Conservation (phyloP, 225 moss, liverwort and hornwort genomes). For the Asterella californica region DNA sequence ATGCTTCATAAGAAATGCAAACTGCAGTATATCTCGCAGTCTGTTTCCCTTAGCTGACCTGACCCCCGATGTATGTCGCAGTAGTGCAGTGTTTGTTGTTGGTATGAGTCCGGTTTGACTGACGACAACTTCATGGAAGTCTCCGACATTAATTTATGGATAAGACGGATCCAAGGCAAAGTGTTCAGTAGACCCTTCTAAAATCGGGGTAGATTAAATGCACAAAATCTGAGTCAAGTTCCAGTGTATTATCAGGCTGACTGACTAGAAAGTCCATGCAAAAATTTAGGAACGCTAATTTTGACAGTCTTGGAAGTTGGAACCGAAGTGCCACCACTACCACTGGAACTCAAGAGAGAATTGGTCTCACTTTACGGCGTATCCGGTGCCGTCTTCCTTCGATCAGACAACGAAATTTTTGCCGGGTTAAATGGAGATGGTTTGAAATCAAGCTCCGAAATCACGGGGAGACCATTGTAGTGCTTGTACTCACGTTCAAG, state of each 20-base stretch:
- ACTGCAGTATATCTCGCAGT: background rate
- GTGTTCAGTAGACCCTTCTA: background rate
- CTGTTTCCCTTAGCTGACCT: background rate
- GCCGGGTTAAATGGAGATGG: background rate
- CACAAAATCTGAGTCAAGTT: background rate
- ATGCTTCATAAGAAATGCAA: too few relatives aligned
- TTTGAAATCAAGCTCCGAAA: background rate
- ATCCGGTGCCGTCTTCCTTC: background rate
- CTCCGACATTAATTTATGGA: background rate
- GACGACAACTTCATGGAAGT: background rate
- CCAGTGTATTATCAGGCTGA: too few relatives aligned
- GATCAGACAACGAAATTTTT: background rate
- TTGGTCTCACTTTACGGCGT: background rate
- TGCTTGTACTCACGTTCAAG: background rate
- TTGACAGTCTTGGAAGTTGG: background rate
- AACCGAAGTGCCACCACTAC: background rate
- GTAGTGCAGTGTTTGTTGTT: slow-evolving; percentile 1
- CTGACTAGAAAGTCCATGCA: background rate
- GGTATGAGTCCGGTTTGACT: background rate
- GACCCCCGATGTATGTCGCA: background rate
- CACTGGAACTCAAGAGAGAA: background rate
- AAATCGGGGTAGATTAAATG: background rate
- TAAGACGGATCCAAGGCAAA: background rate
- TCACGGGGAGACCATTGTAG: background rate
- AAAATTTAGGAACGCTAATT: background rate